Percentiles rank a stretch among this genome's conserved stretches.
phyloP scores from a whole-genome alignment of 129 eudicot genomes.

The Arctium lappa region DNA sequence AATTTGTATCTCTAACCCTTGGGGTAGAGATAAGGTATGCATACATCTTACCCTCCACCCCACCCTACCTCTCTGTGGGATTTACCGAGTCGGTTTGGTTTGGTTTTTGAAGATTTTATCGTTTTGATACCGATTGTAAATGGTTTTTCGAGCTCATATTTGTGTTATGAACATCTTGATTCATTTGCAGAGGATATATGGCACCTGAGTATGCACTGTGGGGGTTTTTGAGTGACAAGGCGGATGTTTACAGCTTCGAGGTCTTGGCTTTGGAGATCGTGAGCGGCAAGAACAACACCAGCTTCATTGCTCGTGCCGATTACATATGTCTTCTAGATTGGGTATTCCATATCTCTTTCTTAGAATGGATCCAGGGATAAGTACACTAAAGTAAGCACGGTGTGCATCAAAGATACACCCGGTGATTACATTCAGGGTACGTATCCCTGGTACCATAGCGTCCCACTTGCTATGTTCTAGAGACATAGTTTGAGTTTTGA shows the following conservation, averaged over 20 bases:
- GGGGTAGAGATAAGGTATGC: neutral
- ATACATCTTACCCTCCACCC: neutral
- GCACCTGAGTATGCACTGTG: constrained; percentile 81
- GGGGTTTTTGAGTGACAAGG: constrained; percentile 72
- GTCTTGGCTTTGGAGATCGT: constrained; percentile 69
- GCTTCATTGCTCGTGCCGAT: constrained; percentile 56
- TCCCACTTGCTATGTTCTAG: neutral
- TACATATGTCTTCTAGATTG: constrained; percentile 66
- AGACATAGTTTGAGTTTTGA: neutral
- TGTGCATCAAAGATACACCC: neutral
- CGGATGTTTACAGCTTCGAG: constrained; percentile 76
- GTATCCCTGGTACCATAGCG: neutral
- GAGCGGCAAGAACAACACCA: constrained; percentile 75
- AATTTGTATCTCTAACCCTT: neutral
- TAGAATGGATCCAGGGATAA: neutral
- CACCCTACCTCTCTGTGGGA: neutral
- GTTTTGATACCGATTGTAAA: neutral
- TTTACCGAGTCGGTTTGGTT: neutral
- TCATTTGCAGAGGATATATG: constrained; percentile 70
- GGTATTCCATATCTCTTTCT: constrained; percentile 34
- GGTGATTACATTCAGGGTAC: neutral
- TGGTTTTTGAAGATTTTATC: neutral
- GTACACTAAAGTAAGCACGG: neutral
- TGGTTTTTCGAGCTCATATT: neutral
- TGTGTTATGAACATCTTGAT: neutral